Evolutionary conservation across 2,329 filamentous ascomycete species (phyloP).

Genomic region (Sclerotinia trifoliorum): DNA sequence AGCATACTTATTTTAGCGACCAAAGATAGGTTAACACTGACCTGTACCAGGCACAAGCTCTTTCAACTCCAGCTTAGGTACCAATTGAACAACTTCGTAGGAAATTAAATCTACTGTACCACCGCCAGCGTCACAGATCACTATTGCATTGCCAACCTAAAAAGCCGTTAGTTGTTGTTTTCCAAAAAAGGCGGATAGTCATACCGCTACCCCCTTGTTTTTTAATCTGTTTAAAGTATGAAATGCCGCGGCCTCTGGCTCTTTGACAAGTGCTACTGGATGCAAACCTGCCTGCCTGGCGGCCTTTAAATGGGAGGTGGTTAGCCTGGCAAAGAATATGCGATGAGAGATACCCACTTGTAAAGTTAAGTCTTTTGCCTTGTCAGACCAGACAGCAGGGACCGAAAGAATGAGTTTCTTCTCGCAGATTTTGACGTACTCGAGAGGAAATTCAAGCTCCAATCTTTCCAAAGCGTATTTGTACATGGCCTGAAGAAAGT

Average conservation of each 20-base stretch:
- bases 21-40: background rate
- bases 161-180: background rate
- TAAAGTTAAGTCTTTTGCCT: slow-evolving; percentile 50
- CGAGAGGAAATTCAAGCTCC: slow-evolving; percentile 44
- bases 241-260: slow-evolving; percentile 30
- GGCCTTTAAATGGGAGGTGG: slow-evolving; percentile 11
- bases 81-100: slow-evolving; percentile 30
- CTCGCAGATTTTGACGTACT: slow-evolving; percentile 46
- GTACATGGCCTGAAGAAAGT: slow-evolving; percentile 41
- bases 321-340: background rate
- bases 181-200: background rate
- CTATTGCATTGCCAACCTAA: slow-evolving; percentile 35
- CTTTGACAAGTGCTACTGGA: slow-evolving; percentile 24
- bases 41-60: slow-evolving; percentile 34
- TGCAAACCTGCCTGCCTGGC: slow-evolving; percentile 23
- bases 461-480: slow-evolving; percentile 48
- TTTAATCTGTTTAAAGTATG: slow-evolving; percentile 26
- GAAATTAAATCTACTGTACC: slow-evolving; percentile 42
- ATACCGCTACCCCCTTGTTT: slow-evolving; percentile 8
- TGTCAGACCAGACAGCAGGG: slow-evolving; percentile 58
- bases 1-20: background rate
- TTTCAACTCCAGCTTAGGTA: slow-evolving; percentile 32
- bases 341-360: background rate
- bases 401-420: slow-evolving; percentile 57
- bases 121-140: slow-evolving; percentile 40